Conservation (phyloP, 148 eudicot genomes). For the Rhododendron griersonianum region DNA sequence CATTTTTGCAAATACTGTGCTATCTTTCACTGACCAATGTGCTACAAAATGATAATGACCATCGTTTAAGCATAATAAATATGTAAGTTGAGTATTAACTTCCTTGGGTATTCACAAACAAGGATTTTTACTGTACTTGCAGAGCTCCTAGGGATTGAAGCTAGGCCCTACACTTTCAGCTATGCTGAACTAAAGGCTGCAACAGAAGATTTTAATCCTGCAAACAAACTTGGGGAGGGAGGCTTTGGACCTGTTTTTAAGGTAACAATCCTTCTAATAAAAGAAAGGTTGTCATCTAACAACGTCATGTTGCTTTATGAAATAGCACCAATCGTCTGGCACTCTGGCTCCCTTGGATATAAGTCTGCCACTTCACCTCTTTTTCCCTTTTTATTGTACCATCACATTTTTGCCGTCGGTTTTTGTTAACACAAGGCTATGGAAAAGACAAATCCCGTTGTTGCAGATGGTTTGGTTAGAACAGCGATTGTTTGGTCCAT, state of each 20-base stretch:
- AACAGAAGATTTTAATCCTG: conserved; percentile 48
- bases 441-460: background rate
- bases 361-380: background rate
- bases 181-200: conserved; percentile 69
- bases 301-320: background rate
- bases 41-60: no score
- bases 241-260: conserved; percentile 68
- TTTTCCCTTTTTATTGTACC: background rate
- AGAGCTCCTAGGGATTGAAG: conserved; percentile 46
- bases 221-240: conserved; percentile 65
- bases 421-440: background rate
- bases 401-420: background rate
- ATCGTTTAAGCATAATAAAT: background rate
- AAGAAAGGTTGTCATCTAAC: background rate
- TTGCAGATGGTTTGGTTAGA: background rate
- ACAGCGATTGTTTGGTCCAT: background rate
- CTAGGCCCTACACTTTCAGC: conserved; percentile 43
- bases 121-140: conserved; percentile 8
- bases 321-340: background rate
- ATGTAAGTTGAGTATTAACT: background rate
- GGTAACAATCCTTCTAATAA: conserved; percentile 23
- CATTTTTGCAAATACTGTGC: background rate
- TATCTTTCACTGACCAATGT: background rate
- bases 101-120: background rate
- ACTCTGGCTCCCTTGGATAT: background rate